phyloP scores from a whole-genome alignment of 2,329 filamentous ascomycete species.

The Calonectria ilicicola region DNA sequence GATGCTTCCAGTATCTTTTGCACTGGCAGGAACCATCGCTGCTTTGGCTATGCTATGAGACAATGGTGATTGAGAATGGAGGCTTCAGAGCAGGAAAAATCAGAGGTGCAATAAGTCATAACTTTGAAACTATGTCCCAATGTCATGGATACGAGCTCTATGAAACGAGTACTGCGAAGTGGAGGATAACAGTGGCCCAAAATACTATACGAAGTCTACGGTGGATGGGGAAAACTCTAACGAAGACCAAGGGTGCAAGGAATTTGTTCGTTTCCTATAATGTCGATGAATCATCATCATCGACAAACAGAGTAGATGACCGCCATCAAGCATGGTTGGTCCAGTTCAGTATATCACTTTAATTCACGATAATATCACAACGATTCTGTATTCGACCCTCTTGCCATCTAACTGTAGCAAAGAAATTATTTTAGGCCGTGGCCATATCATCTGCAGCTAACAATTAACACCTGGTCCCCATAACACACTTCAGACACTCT shows the following conservation, averaged over 20 bases:
- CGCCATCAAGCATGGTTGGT: background rate
- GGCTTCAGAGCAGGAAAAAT: background rate
- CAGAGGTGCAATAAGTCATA: background rate
- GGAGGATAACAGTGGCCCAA: background rate
- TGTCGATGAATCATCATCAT: background rate
- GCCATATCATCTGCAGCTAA: no score
- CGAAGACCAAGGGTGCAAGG: background rate
- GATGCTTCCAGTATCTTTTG: constrained; percentile 15
- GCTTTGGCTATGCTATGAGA: constrained; percentile 22
- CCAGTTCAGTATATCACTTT: background rate
- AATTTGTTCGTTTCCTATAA: background rate
- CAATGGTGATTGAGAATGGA: background rate
- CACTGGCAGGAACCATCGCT: constrained; percentile 16
- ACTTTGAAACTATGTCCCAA: background rate
- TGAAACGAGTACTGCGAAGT: background rate
- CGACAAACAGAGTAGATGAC: background rate
- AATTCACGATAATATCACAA: background rate
- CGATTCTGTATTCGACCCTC: background rate
- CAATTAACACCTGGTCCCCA: no score
- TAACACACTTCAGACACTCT: no score
- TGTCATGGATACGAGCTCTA: background rate
- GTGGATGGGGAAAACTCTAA: background rate
- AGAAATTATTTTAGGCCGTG: no score
- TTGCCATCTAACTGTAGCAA: background rate
- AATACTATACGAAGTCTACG: background rate